A percentile compares a stretch with the other conserved stretches of the same genome.
Conservation (phyloP, 2,329 filamentous ascomycete genomes). For the Monosporascus sp. region DNA sequence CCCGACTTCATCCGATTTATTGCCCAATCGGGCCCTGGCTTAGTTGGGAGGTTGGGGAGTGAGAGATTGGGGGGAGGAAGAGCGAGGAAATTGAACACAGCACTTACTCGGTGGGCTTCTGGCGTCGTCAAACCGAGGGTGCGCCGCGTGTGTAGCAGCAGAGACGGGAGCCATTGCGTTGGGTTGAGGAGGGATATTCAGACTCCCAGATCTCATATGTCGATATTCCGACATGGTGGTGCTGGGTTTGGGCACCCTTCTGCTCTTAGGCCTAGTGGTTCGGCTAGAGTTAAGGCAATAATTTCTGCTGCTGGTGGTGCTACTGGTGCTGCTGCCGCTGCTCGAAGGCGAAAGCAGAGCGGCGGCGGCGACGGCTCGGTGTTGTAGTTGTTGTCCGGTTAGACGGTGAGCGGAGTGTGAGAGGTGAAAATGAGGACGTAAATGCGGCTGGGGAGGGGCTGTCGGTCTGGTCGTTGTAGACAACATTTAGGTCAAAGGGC, state of each 20-base stretch:
- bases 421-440: neutral
- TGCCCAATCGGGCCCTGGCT: too few species aligned
- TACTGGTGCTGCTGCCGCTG: neutral
- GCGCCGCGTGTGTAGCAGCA: conserved; percentile 27
- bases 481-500: too few species aligned
- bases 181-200: conserved; percentile 42
- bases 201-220: conserved; percentile 53
- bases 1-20: too few species aligned
- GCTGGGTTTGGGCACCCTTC: neutral
- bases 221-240: conserved; percentile 47
- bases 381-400: too few species aligned
- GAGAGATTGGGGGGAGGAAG: neutral
- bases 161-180: conserved; percentile 30
- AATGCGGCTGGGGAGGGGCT: conserved; percentile 1
- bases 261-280: neutral
- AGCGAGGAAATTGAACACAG: neutral
- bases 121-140: conserved; percentile 51
- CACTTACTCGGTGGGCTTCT: conserved; percentile 59
- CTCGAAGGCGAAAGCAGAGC: too few species aligned
- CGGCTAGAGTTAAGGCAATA: neutral
- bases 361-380: too few species aligned
- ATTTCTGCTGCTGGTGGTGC: neutral
- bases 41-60: too few species aligned
- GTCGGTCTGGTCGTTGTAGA: neutral
- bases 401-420: neutral